Evolutionary conservation across 345 rosid species (phyloP), one percentile per base, ranked within the genome.

Genomic region (Raphanus raphanistrum): DNA sequence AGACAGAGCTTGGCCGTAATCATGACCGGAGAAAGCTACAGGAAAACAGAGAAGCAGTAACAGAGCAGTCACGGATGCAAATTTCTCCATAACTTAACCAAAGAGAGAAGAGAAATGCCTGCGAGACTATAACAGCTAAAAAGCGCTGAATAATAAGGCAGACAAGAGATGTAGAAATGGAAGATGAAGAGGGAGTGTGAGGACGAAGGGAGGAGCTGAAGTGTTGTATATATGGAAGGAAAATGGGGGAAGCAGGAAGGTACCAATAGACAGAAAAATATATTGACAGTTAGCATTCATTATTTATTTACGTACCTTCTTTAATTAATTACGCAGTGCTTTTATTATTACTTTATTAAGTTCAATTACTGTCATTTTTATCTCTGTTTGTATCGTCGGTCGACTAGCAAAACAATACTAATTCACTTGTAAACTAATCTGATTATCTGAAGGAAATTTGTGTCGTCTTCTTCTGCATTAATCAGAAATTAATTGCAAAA

Each of bases 1-100:
- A 6, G 88, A 82, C 8, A 96, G 86, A 76, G 99, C 99, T 78
- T 89, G 93, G 28, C 86, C 87, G 50, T 96, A 96, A 84, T 96
- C 97, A 82, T 96, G 99, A 6, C 92, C 96, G 33, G 93, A 92
- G 2, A 83, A 74, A 65, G 87, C 93, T 33, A 80, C 77, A 0
- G 95, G 94, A 45, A 90, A 72, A 72, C 82, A 87, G 21, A 91
- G 81, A 10, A 91, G 79, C 63, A 90, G 81, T 65, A 91, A 57
- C 72, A 90, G 73, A 79, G 86, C 74, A 77, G 83, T 78, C 76
- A 85, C 68, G 25, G 88, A 76, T 43, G 77, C 61, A 70, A 69
- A 71, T 33, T 76, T 75, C 71, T 38, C 41, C 80, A 76, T 81
- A 2, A 15, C 45, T 80, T 66, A 3, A 36, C 60, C 41, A 21